Conservation (phyloP, 176 grass and related monocot species). For the Phyllostachys edulis region DNA sequence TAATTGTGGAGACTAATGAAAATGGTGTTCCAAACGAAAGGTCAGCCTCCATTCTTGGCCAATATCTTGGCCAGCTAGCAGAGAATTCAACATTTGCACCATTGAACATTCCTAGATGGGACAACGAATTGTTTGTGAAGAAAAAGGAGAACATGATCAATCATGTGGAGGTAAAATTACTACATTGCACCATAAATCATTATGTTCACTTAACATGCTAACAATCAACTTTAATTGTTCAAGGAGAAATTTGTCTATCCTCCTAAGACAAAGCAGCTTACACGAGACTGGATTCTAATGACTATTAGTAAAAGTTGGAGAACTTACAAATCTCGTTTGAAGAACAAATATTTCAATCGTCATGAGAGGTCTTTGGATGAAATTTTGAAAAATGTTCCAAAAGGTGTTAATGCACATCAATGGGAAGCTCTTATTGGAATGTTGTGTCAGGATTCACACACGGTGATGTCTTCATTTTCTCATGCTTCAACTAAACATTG, state of each 20-base stretch:
- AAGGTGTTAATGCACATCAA: not conserved
- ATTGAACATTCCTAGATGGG: constrained; percentile 3
- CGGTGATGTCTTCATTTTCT: not conserved
- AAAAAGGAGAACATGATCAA: not conserved
- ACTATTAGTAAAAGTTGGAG: not conserved
- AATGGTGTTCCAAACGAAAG: not conserved
- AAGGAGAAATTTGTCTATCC: constrained; percentile 8
- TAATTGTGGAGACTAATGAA: not conserved
- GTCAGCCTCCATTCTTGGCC: not conserved
- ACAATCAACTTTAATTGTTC: not conserved
- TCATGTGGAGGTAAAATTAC: not conserved
- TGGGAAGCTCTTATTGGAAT: not conserved
- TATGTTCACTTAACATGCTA: not conserved
- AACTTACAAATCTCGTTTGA: constrained; percentile 10
- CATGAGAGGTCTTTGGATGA: not conserved
- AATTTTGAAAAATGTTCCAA: not conserved
- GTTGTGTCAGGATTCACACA: not conserved
- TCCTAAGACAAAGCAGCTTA: not conserved
- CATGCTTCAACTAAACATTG: not conserved
- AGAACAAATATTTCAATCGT: constrained; percentile 6
- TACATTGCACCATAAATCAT: not conserved
- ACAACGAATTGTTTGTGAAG: not conserved
- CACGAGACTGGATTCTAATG: not conserved
- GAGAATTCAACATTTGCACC: not conserved
- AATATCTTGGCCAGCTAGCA: not conserved